Conservation (phyloP, 129 eudicot genomes). For the Chrysanthemum seticuspe region DNA sequence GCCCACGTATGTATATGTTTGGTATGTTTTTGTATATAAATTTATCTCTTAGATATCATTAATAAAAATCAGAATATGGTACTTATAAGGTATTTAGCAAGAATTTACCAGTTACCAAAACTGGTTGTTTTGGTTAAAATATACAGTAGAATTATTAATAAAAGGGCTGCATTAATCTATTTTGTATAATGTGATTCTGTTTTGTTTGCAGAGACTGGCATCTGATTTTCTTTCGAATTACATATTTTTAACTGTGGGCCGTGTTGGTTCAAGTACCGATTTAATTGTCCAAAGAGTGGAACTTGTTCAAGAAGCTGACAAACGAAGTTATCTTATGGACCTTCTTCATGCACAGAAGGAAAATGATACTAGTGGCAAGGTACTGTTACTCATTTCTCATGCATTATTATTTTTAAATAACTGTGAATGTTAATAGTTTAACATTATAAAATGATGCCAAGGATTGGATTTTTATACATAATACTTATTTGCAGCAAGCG, state of each 20-base stretch:
- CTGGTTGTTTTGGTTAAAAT: neutral
- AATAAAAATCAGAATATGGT: neutral
- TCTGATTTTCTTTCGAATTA: slow-evolving; percentile 84
- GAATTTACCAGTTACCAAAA: neutral
- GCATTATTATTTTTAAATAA: neutral
- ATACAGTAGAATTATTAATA: slow-evolving; percentile 4
- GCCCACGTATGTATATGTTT: neutral
- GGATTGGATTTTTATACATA: neutral
- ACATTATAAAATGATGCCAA: neutral
- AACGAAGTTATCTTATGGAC: slow-evolving; percentile 35
- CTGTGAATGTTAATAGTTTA: neutral
- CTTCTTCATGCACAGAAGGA: slow-evolving; percentile 34
- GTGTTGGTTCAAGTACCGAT: slow-evolving; percentile 46
- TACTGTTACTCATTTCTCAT: neutral
- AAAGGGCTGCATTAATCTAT: neutral
- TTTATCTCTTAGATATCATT: neutral
- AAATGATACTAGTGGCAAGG: slow-evolving; percentile 21
- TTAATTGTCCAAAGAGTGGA: slow-evolving; percentile 33
- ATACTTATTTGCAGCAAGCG: slow-evolving; percentile 51
- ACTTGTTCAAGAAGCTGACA: slow-evolving; percentile 32
- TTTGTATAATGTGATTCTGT: neutral
- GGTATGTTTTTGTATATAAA: neutral
- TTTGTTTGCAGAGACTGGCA: slow-evolving; percentile 61
- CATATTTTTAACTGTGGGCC: slow-evolving; percentile 78
- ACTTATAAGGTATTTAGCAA: neutral